A percentile compares a stretch with the other conserved stretches of the same genome.
Conservation (phyloP, 345 rosid species). For the Brassica cretica region DNA sequence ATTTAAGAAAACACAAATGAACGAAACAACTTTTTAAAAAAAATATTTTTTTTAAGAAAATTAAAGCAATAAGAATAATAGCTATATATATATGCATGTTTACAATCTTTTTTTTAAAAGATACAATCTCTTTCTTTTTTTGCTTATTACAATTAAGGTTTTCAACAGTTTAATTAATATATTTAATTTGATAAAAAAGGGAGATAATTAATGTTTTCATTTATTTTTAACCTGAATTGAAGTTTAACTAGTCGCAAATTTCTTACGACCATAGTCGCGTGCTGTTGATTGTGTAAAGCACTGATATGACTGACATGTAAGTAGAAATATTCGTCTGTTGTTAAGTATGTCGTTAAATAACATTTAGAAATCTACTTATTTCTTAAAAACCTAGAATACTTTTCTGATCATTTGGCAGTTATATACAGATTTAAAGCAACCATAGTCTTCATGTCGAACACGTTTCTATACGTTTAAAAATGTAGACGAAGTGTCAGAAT, state of each 20-base stretch:
- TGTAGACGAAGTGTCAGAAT: constrained; percentile 22
- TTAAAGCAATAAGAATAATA: no score
- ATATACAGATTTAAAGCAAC: no score
- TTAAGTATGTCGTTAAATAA: not conserved
- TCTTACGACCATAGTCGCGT: not conserved
- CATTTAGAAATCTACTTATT: not conserved
- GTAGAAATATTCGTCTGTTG: not conserved
- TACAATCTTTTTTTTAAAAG: not conserved
- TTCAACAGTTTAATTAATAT: no score
- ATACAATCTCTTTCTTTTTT: not conserved
- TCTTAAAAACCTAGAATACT: not conserved
- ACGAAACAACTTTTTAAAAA: not conserved
- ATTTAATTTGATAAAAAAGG: no score
- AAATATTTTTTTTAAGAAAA: no score
- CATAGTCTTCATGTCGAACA: not conserved
- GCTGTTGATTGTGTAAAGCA: not conserved
- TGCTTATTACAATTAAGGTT: not conserved
- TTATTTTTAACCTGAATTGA: not conserved
- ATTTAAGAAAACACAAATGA: not conserved
- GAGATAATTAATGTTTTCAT: no score
- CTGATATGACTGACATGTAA: not conserved
- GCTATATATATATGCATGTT: not conserved
- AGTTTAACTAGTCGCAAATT: not conserved
- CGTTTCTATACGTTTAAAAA: not conserved
- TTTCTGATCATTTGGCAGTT: constrained; percentile 6